Percentiles rank a stretch among this genome's conserved stretches.
These are phyloP conservation scores for Carallia brachiata DNA, from an alignment of 345 rosid species.

Conservation along the genomic window DNA sequence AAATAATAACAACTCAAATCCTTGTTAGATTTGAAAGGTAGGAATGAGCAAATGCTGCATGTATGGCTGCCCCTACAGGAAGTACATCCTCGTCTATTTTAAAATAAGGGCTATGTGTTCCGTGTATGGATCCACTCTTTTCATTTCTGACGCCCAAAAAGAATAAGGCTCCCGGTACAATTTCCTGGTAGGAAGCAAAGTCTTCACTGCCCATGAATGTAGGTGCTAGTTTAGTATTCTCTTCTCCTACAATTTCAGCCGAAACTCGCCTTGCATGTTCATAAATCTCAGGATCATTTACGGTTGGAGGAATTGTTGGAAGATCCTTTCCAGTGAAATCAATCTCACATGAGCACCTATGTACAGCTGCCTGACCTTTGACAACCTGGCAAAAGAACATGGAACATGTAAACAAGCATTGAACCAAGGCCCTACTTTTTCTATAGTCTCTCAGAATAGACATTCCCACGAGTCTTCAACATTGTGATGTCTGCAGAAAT, in stretches of 20 bases:
- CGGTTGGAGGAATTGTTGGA: conserved; percentile 49
- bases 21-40: conserved; percentile 30
- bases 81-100: conserved; percentile 54
- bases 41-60: conserved; percentile 48
- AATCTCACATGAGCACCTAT: conserved; percentile 49
- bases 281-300: conserved; percentile 38
- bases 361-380: conserved; percentile 50
- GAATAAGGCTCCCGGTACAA: conserved; percentile 47
- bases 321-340: conserved; percentile 43
- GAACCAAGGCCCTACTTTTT: neutral
- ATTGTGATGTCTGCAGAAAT: too few species aligned
- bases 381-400: conserved; percentile 37
- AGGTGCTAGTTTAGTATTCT: conserved; percentile 37
- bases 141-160: conserved; percentile 45
- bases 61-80: conserved; percentile 51
- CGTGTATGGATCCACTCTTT: conserved; percentile 32
- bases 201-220: conserved; percentile 61
- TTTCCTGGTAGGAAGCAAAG: conserved; percentile 48
- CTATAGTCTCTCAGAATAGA: too few species aligned
- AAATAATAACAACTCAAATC: neutral
- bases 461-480: too few species aligned
- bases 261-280: conserved; percentile 33
- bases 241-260: conserved; percentile 42
- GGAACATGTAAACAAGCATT: neutral
- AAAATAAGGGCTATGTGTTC: conserved; percentile 54